Conservation (phyloP, 129 eudicot genomes). For the Lactuca saligna region DNA sequence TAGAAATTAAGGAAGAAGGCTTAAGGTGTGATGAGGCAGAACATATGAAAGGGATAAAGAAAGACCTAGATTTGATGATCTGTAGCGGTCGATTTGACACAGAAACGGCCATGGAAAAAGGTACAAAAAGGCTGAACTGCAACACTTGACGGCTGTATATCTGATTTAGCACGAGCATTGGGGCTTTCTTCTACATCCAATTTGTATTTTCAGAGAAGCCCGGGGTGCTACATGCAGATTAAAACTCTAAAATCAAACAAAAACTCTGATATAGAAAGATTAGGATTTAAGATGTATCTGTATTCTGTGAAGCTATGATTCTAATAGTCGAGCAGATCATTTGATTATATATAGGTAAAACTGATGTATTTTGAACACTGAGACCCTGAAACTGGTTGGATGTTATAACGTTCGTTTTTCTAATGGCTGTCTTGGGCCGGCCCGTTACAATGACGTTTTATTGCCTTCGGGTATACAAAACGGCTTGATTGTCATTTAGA, state of each 20-base stretch:
- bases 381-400: background rate
- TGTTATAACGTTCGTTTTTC: background rate
- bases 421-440: background rate
- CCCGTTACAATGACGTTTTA: background rate
- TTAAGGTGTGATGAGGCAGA: slow-evolving; percentile 62
- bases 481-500: too few species aligned
- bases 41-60: background rate
- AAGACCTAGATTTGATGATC: background rate
- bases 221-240: slow-evolving; percentile 66
- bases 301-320: background rate
- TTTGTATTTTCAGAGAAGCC: slow-evolving; percentile 52
- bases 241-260: background rate
- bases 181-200: slow-evolving; percentile 31
- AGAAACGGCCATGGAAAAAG: slow-evolving; percentile 40
- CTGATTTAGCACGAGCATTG: too few species aligned
- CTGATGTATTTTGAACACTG: slow-evolving; percentile 6
- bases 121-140: slow-evolving; percentile 9
- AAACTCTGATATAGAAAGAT: too few species aligned
- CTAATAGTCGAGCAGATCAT: background rate
- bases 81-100: slow-evolving; percentile 67
- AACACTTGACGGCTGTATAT: slow-evolving; percentile 53
- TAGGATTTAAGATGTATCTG: background rate
- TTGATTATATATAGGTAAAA: slow-evolving; percentile 6
- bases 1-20: slow-evolving; percentile 30
- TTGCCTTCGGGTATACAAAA: too few species aligned